phyloP scores from a whole-genome alignment of 1,139 yeast genomes.

The Kluyveromyces marxianus region DNA sequence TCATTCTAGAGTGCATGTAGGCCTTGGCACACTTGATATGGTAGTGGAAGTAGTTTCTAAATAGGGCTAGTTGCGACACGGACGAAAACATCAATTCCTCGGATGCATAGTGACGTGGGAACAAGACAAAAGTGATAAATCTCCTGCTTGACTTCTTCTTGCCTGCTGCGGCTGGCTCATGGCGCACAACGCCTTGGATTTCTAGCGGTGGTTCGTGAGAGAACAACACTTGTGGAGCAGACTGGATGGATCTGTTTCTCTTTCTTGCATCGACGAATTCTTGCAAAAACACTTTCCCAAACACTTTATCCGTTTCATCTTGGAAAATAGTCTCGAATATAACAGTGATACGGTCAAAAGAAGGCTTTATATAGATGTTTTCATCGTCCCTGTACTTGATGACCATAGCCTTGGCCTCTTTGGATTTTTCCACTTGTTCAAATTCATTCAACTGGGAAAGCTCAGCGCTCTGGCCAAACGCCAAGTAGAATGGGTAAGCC shows the following conservation, averaged over 20 bases:
- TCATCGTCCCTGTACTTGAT: slow-evolving; percentile 91
- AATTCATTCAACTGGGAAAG: slow-evolving; percentile 48
- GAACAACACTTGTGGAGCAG: slow-evolving; percentile 95
- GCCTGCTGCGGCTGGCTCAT: neutral
- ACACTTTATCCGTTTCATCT: slow-evolving; percentile 93
- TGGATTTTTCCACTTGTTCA: slow-evolving; percentile 44
- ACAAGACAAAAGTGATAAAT: slow-evolving; percentile 68
- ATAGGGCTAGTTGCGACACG: slow-evolving; percentile 69
- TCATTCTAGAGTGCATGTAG: slow-evolving; percentile 96
- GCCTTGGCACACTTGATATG: slow-evolving; percentile 98
- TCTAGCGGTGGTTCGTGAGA: slow-evolving; percentile 95
- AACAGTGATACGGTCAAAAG: slow-evolving; percentile 94
- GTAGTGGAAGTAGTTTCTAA: slow-evolving; percentile 95
- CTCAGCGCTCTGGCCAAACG: slow-evolving; percentile 70
- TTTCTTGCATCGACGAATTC: slow-evolving; percentile 97
- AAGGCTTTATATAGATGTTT: slow-evolving; percentile 81
- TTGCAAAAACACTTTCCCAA: slow-evolving; percentile 91
- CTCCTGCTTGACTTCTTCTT: slow-evolving; percentile 40
- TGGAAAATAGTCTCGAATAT: slow-evolving; percentile 89
- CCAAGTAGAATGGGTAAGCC: slow-evolving; percentile 89
- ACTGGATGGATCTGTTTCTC: slow-evolving; percentile 89
- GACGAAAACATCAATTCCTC: slow-evolving; percentile 58
- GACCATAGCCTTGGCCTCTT: slow-evolving; percentile 44
- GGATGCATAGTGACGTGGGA: slow-evolving; percentile 43
- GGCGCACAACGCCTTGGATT: slow-evolving; percentile 35